These are phyloP conservation scores for Halenospora varia DNA, from an alignment of 495 filamentous ascomycete species.

Conservation along the genomic window DNA sequence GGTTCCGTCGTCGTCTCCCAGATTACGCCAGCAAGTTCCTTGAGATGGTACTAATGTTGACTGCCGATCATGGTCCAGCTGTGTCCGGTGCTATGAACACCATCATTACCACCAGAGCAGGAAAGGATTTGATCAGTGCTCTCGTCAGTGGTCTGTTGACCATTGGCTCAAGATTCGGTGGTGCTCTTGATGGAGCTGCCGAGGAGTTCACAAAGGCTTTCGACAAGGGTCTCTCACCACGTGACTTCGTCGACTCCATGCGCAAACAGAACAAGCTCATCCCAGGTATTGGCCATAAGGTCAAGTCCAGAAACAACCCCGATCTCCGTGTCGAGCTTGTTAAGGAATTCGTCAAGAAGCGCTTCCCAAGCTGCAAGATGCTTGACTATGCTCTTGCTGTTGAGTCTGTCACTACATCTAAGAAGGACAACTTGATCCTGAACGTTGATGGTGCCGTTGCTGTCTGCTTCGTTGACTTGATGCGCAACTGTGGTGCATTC, in stretches of 20 bases:
- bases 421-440: constrained; percentile 99
- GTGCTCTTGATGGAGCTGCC: constrained; percentile 94
- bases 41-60: constrained; percentile 99
- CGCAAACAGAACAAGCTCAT: constrained; percentile 99
- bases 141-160: constrained; percentile 95
- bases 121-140: constrained; percentile 95
- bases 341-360: constrained; percentile 96
- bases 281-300: constrained; percentile 96
- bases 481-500: constrained; percentile 98
- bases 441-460: constrained; percentile 98
- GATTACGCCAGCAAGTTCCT: constrained; percentile 97
- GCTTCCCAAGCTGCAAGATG: constrained; percentile 94
- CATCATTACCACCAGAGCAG: constrained; percentile 98
- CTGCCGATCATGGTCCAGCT: constrained; percentile 96
- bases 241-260: constrained; percentile 98
- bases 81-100: constrained; percentile 99
- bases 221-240: constrained; percentile 95
- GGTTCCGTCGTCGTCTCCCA: constrained; percentile 98
- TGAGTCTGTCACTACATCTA: constrained; percentile 95
- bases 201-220: constrained; percentile 98
- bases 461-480: constrained; percentile 96
- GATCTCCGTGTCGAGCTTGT: constrained; percentile 99
- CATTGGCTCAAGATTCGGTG: constrained; percentile 96
- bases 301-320: constrained; percentile 99
- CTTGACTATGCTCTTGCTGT: constrained; percentile 98